A percentile compares a stretch with the other conserved stretches of the same genome.
Conservation (phyloP, 2,329 filamentous ascomycete genomes). For the Fusarium sp. region DNA sequence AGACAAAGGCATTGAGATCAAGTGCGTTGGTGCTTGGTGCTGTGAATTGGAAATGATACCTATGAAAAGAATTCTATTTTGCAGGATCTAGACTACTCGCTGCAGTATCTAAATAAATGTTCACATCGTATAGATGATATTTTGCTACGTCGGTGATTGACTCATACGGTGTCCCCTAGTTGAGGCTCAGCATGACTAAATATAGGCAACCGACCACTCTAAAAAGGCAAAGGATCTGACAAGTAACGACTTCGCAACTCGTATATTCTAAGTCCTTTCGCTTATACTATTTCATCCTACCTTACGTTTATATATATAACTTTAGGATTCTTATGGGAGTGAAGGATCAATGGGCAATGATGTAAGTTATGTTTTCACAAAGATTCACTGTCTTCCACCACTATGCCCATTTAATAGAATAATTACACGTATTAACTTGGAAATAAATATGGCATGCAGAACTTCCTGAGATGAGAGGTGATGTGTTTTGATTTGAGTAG, state of each 20-base stretch:
- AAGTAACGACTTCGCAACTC: neutral
- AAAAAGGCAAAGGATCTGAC: neutral
- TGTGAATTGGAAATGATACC: neutral
- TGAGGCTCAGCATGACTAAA: neutral
- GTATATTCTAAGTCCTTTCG: neutral
- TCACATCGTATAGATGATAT: neutral
- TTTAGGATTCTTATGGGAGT: neutral
- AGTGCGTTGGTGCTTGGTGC: neutral
- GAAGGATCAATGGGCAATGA: too few relatives aligned
- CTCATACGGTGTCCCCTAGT: constrained; percentile 1
- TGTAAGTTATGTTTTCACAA: too few relatives aligned
- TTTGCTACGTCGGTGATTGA: constrained; percentile 6
- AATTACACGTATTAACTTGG: neutral
- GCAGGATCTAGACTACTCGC: neutral
- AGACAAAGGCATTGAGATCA: neutral
- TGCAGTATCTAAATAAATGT: neutral
- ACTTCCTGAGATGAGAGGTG: neutral
- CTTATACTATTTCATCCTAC: neutral
- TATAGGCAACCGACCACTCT: neutral
- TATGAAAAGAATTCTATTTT: too few relatives aligned
- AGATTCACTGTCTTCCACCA: too few relatives aligned
- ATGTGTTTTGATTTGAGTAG: neutral
- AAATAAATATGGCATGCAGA: neutral
- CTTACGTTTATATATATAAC: neutral
- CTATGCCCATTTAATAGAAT: too few relatives aligned